Evolutionary conservation across 2,329 filamentous ascomycete species (phyloP), one percentile per base, ranked within the genome.

Genomic region (Talaromyces sp.): DNA sequence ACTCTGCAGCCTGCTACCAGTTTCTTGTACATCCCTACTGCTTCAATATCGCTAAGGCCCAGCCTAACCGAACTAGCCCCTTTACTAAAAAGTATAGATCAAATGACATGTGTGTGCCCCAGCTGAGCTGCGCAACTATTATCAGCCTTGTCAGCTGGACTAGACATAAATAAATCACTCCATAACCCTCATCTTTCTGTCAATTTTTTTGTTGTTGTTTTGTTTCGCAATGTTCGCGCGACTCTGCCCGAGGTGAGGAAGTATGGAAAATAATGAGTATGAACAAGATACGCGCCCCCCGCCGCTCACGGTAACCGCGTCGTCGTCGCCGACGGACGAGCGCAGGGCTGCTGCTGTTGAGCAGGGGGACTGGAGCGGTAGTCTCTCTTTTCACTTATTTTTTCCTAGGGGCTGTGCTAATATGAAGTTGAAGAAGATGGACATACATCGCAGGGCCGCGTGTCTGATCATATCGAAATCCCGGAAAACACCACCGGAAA

Each of bases 391-490:
- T 21, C 14, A 2, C 31, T 14, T 32, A 17, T 46, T 3, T 14
- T 17, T 14, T n/a, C n/a, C n/a, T n/a, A n/a, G n/a, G n/a, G 2
- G 12, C 2, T 52, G 6, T 17, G 27, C 10, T 12, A 17, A n/a
- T 27, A n/a, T 29, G 14, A n/a, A 27, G 3, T 6, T 27, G 12
- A 6, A n/a, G n/a, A 17, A 52, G 27, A 52, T 31, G 48, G 27
- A 21, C 54, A 58, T 51, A 51, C 31, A 12, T 61, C 59, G 19
- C 59, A 54, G 21, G 54, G 59, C 29, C 26, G 54, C 26, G 53
- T 61, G 17, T 60, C 58, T 9, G 58, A 60, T 57, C 58, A 57
- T 29, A 61, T 61, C 17, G 59, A 61, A 14, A 38, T 54, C 4
- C 48, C 59, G 19, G 29, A 43, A 3, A 14, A 27, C 31, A 29